Percentiles rank a stretch among this genome's conserved stretches.
Evolutionary conservation across 306 rosid species (phyloP).

Genomic region (Prunus fruticosa): DNA sequence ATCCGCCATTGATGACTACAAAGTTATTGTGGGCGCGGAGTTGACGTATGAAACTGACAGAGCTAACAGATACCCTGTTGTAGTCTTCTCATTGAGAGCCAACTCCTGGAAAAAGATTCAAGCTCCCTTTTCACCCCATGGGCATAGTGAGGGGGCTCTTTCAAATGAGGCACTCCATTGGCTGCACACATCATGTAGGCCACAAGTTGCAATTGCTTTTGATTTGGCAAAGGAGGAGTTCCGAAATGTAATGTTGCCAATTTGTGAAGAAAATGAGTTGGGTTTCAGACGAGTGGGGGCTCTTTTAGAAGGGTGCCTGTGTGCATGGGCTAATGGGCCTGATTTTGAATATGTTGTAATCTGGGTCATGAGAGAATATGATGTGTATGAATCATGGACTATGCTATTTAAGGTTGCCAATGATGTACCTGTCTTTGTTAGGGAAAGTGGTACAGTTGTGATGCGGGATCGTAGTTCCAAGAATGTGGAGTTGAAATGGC

Average conservation of each 20-base stretch:
- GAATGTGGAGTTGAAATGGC: no score
- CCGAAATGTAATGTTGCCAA: no score
- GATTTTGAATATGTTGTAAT: not conserved
- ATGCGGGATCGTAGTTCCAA: no score
- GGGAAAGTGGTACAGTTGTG: no score
- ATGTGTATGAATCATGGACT: not conserved
- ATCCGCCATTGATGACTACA: not conserved
- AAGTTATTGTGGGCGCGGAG: no score
- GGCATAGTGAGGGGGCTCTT: not conserved
- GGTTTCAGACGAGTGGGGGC: not conserved
- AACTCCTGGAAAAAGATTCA: not conserved
- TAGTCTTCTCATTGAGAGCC: not conserved
- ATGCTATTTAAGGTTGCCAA: not conserved
- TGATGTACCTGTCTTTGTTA: no score
- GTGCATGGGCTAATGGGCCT: not conserved
- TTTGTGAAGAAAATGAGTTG: no score
- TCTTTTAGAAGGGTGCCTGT: not conserved
- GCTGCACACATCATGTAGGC: not conserved
- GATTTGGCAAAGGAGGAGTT: not conserved
- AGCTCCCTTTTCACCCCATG: not conserved
- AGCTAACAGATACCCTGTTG: not conserved
- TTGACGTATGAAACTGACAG: no score
- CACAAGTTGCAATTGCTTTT: not conserved
- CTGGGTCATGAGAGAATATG: not conserved
- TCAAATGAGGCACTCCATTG: not conserved